Evolutionary conservation across 2,329 filamentous ascomycete species (phyloP).

Genomic region (Cladosporium halotolerans): DNA sequence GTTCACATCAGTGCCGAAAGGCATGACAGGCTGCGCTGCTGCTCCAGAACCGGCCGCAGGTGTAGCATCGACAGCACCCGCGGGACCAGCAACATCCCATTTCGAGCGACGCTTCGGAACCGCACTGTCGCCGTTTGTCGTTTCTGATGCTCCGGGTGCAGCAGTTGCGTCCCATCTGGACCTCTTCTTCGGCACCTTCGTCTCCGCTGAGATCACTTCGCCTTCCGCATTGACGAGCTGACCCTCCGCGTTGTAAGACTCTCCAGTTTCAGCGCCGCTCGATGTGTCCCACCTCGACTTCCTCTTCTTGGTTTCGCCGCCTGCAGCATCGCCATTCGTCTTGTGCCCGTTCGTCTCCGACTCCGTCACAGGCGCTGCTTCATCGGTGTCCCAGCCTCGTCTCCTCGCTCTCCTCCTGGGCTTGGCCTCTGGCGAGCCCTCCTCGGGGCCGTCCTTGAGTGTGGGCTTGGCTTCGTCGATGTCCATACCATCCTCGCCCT

Average conservation of each 20-base stretch:
- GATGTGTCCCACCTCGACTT: slow-evolving; percentile 94
- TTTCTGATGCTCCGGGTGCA: slow-evolving; percentile 36
- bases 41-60: slow-evolving; percentile 71
- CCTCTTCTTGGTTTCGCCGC: slow-evolving; percentile 61
- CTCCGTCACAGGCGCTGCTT: slow-evolving; percentile 50
- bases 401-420: slow-evolving; percentile 60
- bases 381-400: slow-evolving; percentile 42
- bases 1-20: slow-evolving; percentile 76
- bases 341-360: slow-evolving; percentile 56
- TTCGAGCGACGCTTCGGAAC: slow-evolving; percentile 70
- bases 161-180: slow-evolving; percentile 87
- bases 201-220: slow-evolving; percentile 31
- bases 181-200: slow-evolving; percentile 52
- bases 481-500: slow-evolving; percentile 67
- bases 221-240: slow-evolving; percentile 20
- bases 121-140: slow-evolving; percentile 47
- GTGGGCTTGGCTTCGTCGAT: slow-evolving; percentile 61
- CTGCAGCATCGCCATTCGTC: slow-evolving; percentile 38
- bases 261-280: slow-evolving; percentile 36
- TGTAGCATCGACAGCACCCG: slow-evolving; percentile 52
- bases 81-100: slow-evolving; percentile 81
- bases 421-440: slow-evolving; percentile 44
- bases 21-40: slow-evolving; percentile 52
- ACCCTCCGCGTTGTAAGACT: slow-evolving; percentile 31
- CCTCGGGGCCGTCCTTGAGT: slow-evolving; percentile 53